Evolutionary conservation across 345 rosid species (phyloP), one percentile per base, ranked within the genome.

Genomic region (Salix udensis): DNA sequence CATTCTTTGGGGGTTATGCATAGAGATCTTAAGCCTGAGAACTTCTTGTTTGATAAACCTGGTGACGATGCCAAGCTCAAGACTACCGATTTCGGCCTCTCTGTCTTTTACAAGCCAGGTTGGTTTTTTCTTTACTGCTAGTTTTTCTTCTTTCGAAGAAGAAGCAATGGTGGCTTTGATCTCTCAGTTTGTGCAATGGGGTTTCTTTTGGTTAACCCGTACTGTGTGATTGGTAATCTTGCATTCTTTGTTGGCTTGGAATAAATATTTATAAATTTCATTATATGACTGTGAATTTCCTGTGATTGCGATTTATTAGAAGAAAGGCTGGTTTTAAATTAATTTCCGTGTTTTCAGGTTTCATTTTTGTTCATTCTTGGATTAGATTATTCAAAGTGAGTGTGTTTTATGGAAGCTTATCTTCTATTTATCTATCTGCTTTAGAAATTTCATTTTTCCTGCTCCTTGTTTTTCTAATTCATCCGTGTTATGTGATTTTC

Each of bases 1-100:
- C 99, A 96, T 81, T 96, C 96, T 28, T 90, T 96, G 61, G 99
- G 99, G 62, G 99, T 95, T 46, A 91, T 93, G 94, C 98, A 95
- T 70, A 87, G 98, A 75, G 98, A 95, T 88, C 94, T 95, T 77
- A 95, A 95, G 75, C 99, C 99, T 64, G 99, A 96, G 85, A 96
- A 96, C 80, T 96, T 96, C 89, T 88, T 93, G 91, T 96, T 96
- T 75, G 96, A 92, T 83, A 85, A 79, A 39, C 75, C 87, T 40
- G 76, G 65, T 69, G 94, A 93, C 13, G 97, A 92, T 82, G 98
- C 94, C 71, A 86, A 88, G 83, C 94, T 96, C 44, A 88, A 92
- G 76, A 91, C 99, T 39, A 96, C 94, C 0, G 99, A 96, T 77
- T 96, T 96, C 76, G 98, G 99, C 12, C 84, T 96, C 75, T 96